A percentile compares a stretch with the other conserved stretches of the same genome.
These are phyloP conservation scores for Porcisia deanei DNA, from an alignment of 208 protist species.

Conservation along the genomic window DNA sequence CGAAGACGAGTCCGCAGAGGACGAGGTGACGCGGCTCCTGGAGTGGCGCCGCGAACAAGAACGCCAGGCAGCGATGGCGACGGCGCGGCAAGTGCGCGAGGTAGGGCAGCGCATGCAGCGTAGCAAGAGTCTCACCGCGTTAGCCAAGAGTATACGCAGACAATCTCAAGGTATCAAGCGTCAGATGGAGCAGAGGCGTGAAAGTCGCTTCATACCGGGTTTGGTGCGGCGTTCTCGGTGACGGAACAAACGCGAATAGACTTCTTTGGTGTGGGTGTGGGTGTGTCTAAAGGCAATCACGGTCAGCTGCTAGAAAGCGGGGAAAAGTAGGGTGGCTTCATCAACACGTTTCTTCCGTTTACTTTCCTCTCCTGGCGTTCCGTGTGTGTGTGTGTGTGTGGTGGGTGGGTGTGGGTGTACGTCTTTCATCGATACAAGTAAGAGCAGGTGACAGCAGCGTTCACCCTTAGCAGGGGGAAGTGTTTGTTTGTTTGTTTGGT, in stretches of 20 bases:
- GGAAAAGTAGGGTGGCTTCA: no score
- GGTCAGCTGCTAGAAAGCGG: no score
- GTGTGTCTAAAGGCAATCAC: no score
- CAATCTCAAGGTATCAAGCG: constrained; percentile 76
- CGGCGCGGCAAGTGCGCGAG: constrained; percentile 68
- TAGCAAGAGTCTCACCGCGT: constrained; percentile 68
- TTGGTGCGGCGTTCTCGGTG: constrained; percentile 46
- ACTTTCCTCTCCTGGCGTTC: not conserved
- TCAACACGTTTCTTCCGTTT: not conserved
- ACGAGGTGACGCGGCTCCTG: constrained; percentile 62
- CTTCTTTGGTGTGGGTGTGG: no score
- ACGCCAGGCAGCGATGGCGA: constrained; percentile 30
- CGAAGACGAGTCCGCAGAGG: constrained; percentile 21
- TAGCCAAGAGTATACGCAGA: constrained; percentile 77
- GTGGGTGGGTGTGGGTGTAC: not conserved
- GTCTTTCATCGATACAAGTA: no score
- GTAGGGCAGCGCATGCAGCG: constrained; percentile 84
- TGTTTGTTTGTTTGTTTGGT: no score
- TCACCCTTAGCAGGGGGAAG: no score
- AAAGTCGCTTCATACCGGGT: constrained; percentile 80
- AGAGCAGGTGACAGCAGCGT: no score
- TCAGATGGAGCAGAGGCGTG: constrained; percentile 60
- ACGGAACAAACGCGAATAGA: not conserved
- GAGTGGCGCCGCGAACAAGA: constrained; percentile 46
- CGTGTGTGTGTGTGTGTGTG: not conserved